These are phyloP conservation scores for Immersiella caudata DNA, from an alignment of 495 filamentous ascomycete species.

Conservation along the genomic window DNA sequence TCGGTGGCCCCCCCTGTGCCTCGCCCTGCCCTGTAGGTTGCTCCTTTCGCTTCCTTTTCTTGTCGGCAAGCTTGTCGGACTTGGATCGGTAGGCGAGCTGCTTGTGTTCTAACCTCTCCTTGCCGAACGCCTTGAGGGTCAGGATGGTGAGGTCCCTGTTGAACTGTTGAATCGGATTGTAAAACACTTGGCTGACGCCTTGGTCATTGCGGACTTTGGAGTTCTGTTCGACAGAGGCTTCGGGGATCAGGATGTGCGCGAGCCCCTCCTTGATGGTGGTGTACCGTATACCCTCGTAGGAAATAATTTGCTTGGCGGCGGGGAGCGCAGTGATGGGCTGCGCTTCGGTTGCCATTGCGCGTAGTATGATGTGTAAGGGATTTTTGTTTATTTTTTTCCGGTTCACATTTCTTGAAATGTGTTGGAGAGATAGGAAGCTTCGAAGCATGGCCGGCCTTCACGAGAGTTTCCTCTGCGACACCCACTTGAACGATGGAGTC, in stretches of 20 bases:
- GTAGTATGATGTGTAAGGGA: background rate
- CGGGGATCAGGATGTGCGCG: conserved; percentile 50
- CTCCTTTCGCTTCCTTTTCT: conserved; percentile 55
- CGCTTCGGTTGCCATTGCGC: conserved; percentile 35
- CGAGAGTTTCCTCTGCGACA: background rate
- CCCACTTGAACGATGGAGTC: background rate
- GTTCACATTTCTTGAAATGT: conserved; percentile 12
- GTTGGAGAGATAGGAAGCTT: conserved; percentile 4
- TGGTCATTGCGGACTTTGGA: conserved; percentile 35
- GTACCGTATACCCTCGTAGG: conserved; percentile 44
- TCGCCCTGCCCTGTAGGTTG: conserved; percentile 35
- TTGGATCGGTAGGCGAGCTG: conserved; percentile 38
- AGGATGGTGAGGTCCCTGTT: conserved; percentile 94
- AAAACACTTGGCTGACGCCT: conserved; percentile 80
- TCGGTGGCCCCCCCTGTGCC: conserved; percentile 33
- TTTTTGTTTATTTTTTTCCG: background rate
- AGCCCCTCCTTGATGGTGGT: conserved; percentile 50
- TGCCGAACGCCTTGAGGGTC: conserved; percentile 81
- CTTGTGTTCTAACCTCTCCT: conserved; percentile 61
- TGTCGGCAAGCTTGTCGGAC: conserved; percentile 45
- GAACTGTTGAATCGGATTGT: conserved; percentile 98
- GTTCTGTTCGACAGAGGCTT: conserved; percentile 35
- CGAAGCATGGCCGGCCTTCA: background rate
- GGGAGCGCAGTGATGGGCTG: conserved; percentile 29
- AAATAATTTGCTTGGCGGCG: conserved; percentile 39